These are phyloP conservation scores for Termitomyces heimii DNA, from an alignment of 768 basidiomycete genomes.

Conservation along the genomic window DNA sequence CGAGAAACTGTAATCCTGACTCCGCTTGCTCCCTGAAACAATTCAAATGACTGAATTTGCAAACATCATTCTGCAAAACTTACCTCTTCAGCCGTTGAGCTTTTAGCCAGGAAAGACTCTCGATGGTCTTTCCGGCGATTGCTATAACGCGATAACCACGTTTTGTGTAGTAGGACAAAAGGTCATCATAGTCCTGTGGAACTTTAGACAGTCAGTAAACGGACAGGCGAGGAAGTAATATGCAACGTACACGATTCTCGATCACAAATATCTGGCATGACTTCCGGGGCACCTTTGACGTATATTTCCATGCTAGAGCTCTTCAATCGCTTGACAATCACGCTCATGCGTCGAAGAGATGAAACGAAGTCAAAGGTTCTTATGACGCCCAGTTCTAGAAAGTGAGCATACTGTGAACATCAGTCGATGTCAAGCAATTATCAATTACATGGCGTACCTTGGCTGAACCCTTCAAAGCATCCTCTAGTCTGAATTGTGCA, in stretches of 20 bases:
- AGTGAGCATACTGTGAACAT: slow-evolving; percentile 77
- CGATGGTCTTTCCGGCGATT: slow-evolving; percentile 93
- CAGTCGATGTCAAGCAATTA: not conserved
- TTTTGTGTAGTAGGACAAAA: slow-evolving; percentile 94
- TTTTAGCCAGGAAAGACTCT: slow-evolving; percentile 92
- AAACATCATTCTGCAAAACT: slow-evolving; percentile 12
- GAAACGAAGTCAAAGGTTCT: slow-evolving; percentile 97
- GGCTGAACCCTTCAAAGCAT: slow-evolving; percentile 79
- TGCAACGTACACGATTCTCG: slow-evolving; percentile 76
- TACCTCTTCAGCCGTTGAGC: slow-evolving; percentile 95
- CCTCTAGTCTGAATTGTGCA: slow-evolving; percentile 84
- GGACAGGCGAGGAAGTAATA: not conserved
- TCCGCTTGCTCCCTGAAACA: slow-evolving; percentile 87
- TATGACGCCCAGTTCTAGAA: slow-evolving; percentile 94
- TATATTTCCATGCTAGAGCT: slow-evolving; percentile 96
- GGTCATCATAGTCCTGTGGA: slow-evolving; percentile 92
- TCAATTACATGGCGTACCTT: slow-evolving; percentile 44
- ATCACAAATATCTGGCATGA: slow-evolving; percentile 94
- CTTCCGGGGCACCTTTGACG: slow-evolving; percentile 98
- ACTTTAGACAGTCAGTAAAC: slow-evolving; percentile 42
- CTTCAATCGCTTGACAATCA: slow-evolving; percentile 92
- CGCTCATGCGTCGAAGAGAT: slow-evolving; percentile 90
- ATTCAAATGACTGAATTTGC: slow-evolving; percentile 1
- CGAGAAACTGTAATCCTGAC: slow-evolving; percentile 83
- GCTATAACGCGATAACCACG: slow-evolving; percentile 98